A percentile compares a stretch with the other conserved stretches of the same genome.
Evolutionary conservation across 2,329 filamentous ascomycete genomes (phyloP).

Genomic region (Aspergillus jensenii): DNA sequence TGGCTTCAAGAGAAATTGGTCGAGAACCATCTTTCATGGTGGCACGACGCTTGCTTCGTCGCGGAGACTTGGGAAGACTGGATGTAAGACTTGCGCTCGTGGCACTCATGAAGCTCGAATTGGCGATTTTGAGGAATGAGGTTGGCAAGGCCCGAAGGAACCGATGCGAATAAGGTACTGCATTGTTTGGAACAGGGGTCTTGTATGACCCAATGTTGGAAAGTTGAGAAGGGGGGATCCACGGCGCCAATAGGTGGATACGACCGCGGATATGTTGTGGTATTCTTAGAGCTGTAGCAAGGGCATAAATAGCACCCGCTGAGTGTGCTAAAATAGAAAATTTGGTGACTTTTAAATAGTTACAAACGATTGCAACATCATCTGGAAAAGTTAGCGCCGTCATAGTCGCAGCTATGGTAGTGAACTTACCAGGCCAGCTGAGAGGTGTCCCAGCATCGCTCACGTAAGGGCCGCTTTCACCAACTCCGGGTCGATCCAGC

Average conservation of each 20-base stretch:
- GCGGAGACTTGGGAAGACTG: conserved; percentile 67
- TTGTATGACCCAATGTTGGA: conserved; percentile 73
- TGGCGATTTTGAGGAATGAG: conserved; percentile 87
- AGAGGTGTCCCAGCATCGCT: conserved; percentile 83
- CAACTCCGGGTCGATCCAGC: conserved; percentile 88
- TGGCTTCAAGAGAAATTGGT: conserved; percentile 55
- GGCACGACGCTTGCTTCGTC: conserved; percentile 60
- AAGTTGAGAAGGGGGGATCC: conserved; percentile 93
- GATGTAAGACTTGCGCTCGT: conserved; percentile 84
- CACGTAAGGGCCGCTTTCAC: conserved; percentile 81
- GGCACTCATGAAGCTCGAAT: conserved; percentile 90
- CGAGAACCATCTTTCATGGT: conserved; percentile 36
- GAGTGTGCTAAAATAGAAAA: conserved; percentile 97
- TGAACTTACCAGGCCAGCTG: conserved; percentile 77
- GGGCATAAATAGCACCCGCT: conserved; percentile 94
- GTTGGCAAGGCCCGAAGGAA: conserved; percentile 88
- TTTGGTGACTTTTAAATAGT: conserved; percentile 85
- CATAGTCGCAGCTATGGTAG: neutral
- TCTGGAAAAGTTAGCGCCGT: conserved; percentile 40
- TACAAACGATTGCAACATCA: conserved; percentile 92
- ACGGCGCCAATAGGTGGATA: conserved; percentile 86
- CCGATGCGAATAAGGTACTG: conserved; percentile 86
- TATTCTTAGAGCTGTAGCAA: conserved; percentile 92
- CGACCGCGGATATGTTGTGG: conserved; percentile 92
- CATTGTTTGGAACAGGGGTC: conserved; percentile 74